Evolutionary conservation across 208 protist genomes (phyloP), one percentile per base, ranked within the genome.

Genomic region (Trypanosoma grayi): DNA sequence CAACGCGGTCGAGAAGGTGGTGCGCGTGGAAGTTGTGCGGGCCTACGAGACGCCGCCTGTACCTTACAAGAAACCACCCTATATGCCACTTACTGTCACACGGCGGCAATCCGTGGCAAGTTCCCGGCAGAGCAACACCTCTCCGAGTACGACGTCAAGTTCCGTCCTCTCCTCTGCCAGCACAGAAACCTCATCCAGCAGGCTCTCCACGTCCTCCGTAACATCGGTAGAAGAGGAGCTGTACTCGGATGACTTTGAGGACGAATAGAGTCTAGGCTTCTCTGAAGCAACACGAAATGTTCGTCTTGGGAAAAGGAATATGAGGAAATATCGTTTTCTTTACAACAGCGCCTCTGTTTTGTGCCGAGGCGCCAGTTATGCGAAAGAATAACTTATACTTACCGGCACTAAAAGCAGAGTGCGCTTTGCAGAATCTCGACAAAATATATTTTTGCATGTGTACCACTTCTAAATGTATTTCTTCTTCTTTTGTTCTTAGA

Each of bases 61-160:
- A 40, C 78, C 81, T 9, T 81, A 83, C 45, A 72, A 74, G 41
- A 91, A 87, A 48, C 55, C 61, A 11, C 81, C 81, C 10, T 86
- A 73, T 52, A 31, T 11, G 7, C 46, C 64, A 18, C 55, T 70
- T 20, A 18, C 2, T 18, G 14, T 5, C 44, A 20, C 2, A 11
- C 16, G 11, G 11, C 13, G 9, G 2, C 44, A 25, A 9, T 16
- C 4, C n/a, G 2, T 11, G 7, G 30, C 22, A 4, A 41, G 20
- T 6, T 46, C 48, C 13, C 9, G 4, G 22, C 51, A 22, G 18
- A 28, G 5, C 27, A 67, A 31, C 14, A 16, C 9, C 10, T 54
- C 52, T 30, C 31, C 30, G 7, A 41, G 40, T 14, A 58, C 40
- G 10, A 60, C n/a, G n/a, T 43, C 52, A 1, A 25, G 45, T 46